A percentile compares a stretch with the other conserved stretches of the same genome.
phyloP scores from a whole-genome alignment of 164 flowering plant species.

The Umbellularia californica region DNA sequence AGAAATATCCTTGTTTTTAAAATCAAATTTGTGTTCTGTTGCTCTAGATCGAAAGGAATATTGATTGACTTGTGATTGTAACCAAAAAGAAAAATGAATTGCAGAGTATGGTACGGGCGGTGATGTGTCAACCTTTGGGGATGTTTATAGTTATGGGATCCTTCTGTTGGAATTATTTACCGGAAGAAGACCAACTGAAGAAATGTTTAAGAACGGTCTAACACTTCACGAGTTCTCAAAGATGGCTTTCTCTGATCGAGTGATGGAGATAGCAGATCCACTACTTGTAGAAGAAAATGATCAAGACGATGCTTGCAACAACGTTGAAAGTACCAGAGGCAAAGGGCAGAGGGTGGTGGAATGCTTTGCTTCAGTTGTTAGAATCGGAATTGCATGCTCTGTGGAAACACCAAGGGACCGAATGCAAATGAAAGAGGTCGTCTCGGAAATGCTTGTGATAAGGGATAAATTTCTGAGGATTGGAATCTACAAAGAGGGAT shows the following conservation, averaged over 20 bases:
- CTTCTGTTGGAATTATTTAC: not conserved
- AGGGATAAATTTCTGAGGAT: not conserved
- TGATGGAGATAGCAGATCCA: not conserved
- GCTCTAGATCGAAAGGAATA: too few species aligned
- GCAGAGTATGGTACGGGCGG: not conserved
- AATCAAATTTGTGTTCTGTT: too few species aligned
- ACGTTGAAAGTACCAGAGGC: too few species aligned
- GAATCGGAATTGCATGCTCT: not conserved
- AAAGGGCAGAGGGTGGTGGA: not conserved
- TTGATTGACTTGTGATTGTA: not conserved
- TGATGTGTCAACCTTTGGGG: not conserved
- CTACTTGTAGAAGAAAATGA: not conserved
- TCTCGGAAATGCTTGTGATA: not conserved
- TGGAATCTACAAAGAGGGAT: not conserved
- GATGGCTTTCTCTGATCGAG: not conserved
- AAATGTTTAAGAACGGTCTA: not conserved
- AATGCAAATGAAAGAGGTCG: not conserved
- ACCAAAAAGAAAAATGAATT: not conserved
- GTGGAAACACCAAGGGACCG: not conserved
- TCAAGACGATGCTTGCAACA: too few species aligned
- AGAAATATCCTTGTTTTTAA: too few species aligned
- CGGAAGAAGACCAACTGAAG: not conserved
- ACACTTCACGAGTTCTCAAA: not conserved
- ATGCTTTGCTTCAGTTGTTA: not conserved
- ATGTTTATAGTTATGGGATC: constrained; percentile 3